These are phyloP conservation scores for Fusarium luffae DNA, from an alignment of 2,329 filamentous ascomycete species.

Conservation along the genomic window DNA sequence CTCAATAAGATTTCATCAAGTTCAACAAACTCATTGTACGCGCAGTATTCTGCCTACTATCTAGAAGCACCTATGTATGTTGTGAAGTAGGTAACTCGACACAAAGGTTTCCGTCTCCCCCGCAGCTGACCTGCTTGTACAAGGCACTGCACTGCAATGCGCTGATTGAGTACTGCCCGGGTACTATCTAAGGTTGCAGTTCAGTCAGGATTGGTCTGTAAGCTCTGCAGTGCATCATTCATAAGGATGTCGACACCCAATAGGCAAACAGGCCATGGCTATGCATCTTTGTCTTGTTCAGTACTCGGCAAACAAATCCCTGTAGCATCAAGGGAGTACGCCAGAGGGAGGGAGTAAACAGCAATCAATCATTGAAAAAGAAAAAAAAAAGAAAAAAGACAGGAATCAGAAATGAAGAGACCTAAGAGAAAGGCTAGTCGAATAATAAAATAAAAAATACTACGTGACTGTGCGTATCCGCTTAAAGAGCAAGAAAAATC, in stretches of 20 bases:
- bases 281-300: neutral
- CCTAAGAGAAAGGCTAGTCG: neutral
- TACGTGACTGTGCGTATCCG: neutral
- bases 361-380: neutral
- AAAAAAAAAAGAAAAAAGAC: no score
- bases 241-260: neutral
- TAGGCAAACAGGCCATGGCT: neutral
- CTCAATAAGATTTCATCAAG: neutral
- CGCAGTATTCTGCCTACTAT: neutral
- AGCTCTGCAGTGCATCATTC: neutral
- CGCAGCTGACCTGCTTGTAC: constrained; percentile 1
- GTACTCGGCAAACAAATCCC: neutral
- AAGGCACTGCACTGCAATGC: constrained; percentile 2
- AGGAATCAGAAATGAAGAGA: neutral
- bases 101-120: neutral
- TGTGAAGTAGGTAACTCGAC: neutral
- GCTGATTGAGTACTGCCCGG: neutral
- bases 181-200: neutral
- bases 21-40: neutral
- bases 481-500: neutral
- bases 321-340: neutral
- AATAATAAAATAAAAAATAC: neutral
- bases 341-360: neutral
- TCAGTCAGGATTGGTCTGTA: neutral
- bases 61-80: neutral